Base-by-base conservation (phyloP, 2,329 filamentous ascomycete species). In the Fusarium sp. region DNA sequence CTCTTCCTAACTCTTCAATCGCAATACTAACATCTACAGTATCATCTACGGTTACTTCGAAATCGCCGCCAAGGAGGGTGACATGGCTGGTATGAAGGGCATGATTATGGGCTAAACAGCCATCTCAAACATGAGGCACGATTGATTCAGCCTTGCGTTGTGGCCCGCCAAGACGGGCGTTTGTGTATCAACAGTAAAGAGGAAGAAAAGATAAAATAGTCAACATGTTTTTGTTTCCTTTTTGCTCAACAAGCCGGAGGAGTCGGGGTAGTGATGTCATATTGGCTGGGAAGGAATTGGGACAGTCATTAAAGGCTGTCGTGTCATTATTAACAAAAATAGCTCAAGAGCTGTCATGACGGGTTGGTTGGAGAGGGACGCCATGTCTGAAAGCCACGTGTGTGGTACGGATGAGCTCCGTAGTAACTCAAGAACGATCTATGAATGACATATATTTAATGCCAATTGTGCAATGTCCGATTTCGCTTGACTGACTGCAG, bases 11-110 rank as follows among this genome's bases (percentile, higher is more conserved):
- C 16, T 15, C 10, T 27, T n/a, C 16, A 9, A n/a, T 21, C 33
- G 8, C 16, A 27, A 15, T 52, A 69, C 84, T 81, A 79, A 82
- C 76, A 76, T 78, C 72, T n/a, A 21, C 77, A 97, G 94, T 70
- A 99, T 99, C 82, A 99, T 99, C 84, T 99, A 99, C 84, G 94
- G 95, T 74, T 99, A 99, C 87, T 99, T 99, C 79, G 96, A 99
- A 84, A 99, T 99, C 80, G 96, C 96, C 29, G 97, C 97, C 79
- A 98, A 98, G 86, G 96, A 99, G 85, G 96, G 96, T 78, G 96
- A 99, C 82, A 92, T 98, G 84, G 89, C 91, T 69, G 94, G 94
- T 76, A 90, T 92, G 89, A 91, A 91, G 83, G 90, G 90, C 63
- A 91, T 92, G 89, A 87, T 92, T 72, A 91, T 92, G 90, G 90